Conservation (phyloP, 805 yeast species). For the Saccharomycopsis guyanensis region DNA sequence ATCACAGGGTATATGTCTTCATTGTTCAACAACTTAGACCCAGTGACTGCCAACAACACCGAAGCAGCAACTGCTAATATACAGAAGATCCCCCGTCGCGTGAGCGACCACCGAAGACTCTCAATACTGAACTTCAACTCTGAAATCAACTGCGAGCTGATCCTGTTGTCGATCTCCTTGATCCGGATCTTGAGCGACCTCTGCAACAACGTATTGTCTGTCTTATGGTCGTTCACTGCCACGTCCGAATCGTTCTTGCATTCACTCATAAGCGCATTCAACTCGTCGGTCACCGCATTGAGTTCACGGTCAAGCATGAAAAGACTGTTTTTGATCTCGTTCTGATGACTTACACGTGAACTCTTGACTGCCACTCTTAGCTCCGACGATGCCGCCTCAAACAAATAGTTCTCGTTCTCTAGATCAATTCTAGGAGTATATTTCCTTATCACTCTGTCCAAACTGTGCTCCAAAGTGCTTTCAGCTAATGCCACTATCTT, state of each 20-base stretch:
- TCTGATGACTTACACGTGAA: conserved; percentile 61
- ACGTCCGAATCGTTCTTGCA: conserved; percentile 74
- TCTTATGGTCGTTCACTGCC: conserved; percentile 77
- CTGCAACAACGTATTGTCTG: conserved; percentile 71
- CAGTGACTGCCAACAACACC: conserved; percentile 20
- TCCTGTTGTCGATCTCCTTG: conserved; percentile 79
- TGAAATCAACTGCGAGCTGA: conserved; percentile 71
- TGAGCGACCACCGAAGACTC: conserved; percentile 85
- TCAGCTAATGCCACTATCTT: conserved; percentile 41
- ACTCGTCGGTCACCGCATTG: conserved; percentile 66
- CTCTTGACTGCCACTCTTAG: conserved; percentile 68
- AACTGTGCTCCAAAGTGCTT: conserved; percentile 28
- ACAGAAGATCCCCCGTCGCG: conserved; percentile 69
- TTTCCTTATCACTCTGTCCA: conserved; percentile 28
- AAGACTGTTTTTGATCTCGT: conserved; percentile 56
- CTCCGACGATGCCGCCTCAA: conserved; percentile 90
- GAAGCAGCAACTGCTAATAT: conserved; percentile 21
- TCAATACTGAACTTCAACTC: conserved; percentile 84
- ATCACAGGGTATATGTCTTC: neutral
- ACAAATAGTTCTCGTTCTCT: conserved; percentile 81
- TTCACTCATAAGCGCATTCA: conserved; percentile 52
- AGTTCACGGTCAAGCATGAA: conserved; percentile 66
- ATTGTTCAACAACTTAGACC: conserved; percentile 13
- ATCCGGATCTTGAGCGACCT: conserved; percentile 59
- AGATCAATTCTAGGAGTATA: conserved; percentile 49